Base-by-base conservation (phyloP, 2,329 filamentous ascomycete genomes). In the Botrytis fabae region DNA sequence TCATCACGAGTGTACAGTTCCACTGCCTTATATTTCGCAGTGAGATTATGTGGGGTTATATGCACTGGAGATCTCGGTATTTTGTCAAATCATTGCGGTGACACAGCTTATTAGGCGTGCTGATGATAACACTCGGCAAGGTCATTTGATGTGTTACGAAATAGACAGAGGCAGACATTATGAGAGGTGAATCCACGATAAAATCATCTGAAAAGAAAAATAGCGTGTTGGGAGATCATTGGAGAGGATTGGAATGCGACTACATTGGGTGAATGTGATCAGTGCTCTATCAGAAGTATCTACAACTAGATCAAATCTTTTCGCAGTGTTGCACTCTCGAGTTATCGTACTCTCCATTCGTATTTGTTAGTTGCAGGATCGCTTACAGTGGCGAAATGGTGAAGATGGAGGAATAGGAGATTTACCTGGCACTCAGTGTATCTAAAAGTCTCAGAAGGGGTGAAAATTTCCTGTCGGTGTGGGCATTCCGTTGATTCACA, bases 21-120 rank as follows among this genome's bases (percentile, higher is more conserved):
- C 46, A 54, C 64, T 12, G 9, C 64, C 25, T 40, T 16, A 54
- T 22, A 66, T 14, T 16, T 20, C 25, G 18, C 8, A 40, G 25
- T 40, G 25, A 8, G 16, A 20, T 54, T 16, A 12, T 68, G 51
- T 28, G 32, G 8, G 22, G 46, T 22, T 22, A 14, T 54, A 68
- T 54, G 64, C 64, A 68, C 25, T 57, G 46, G 5, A 54, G 64
- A 68, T 68, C 64, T 54, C 46, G 46, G 35, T 57, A 68, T 57
- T 57, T 16, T 28, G 25, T 57, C 25, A 28, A 20, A 22, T 40
- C 54, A 35, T 16, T 68, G 64, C 35, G 38, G 64, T 68, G 48
- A 7, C 14, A 40, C 22, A 32, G 44, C 32, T 25, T 54, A 14
- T 25, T 54, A 14, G 18, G 64, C 16, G 32, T 54, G 20, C 28